phyloP scores from a whole-genome alignment of 257 asterid species.

The Nicotiana knightiana region DNA sequence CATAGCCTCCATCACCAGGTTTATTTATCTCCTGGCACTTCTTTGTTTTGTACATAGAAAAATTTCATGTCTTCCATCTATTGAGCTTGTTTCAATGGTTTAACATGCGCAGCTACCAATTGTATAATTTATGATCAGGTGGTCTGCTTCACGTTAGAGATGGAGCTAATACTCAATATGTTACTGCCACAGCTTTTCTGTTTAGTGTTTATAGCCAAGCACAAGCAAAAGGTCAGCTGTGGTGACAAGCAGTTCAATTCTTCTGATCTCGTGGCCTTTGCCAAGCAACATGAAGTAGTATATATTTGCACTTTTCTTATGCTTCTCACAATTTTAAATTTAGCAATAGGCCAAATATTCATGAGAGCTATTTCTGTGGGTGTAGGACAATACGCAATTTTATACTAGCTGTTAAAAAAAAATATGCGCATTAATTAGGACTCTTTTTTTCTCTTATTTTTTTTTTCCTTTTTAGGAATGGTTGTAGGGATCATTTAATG shows the following conservation, averaged over 20 bases:
- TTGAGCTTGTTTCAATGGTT: background rate
- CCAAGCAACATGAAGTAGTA: slow-evolving; percentile 54
- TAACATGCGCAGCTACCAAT: background rate
- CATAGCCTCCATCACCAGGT: slow-evolving; percentile 62
- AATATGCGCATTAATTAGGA: too few species aligned
- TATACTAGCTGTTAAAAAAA: too few species aligned
- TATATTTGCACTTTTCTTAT: background rate
- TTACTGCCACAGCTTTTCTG: slow-evolving; percentile 54
- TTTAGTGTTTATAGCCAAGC: slow-evolving; percentile 37
- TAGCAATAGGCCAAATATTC: background rate
- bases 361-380: too few species aligned
- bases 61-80: background rate
- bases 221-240: slow-evolving; percentile 45
- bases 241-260: slow-evolving; percentile 30
- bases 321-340: background rate
- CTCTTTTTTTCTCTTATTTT: too few species aligned
- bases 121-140: slow-evolving; percentile 24
- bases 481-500: too few species aligned
- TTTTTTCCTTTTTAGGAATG: too few species aligned
- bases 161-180: slow-evolving; percentile 80
- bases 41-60: background rate
- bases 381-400: too few species aligned
- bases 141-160: slow-evolving; percentile 65
- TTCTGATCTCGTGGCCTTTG: slow-evolving; percentile 33
- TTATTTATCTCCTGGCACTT: slow-evolving; percentile 53